phyloP scores from a whole-genome alignment of 345 rosid species.

The Triadica sebifera region DNA sequence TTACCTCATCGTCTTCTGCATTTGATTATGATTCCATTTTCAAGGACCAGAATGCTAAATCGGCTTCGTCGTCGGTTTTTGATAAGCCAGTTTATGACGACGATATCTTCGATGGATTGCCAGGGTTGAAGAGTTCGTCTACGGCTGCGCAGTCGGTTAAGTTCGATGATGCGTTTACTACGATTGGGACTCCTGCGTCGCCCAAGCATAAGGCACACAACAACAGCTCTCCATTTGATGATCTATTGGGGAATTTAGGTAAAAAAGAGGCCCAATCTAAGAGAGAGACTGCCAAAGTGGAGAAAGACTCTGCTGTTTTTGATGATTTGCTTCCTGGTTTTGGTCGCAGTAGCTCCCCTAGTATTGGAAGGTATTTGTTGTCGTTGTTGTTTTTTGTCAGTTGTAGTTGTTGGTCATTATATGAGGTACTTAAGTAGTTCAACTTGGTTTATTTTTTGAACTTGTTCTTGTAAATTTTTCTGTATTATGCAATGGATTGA shows the following conservation, averaged over 20 bases:
- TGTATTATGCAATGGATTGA: background rate
- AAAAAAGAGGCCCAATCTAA: constrained; percentile 34
- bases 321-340: constrained; percentile 79
- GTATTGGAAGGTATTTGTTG: constrained; percentile 24
- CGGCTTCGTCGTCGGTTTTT: constrained; percentile 48
- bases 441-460: background rate
- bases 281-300: constrained; percentile 31
- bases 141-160: constrained; percentile 29
- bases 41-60: constrained; percentile 33
- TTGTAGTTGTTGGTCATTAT: background rate
- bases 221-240: constrained; percentile 45
- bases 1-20: constrained; percentile 10
- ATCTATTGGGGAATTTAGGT: constrained; percentile 52
- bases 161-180: constrained; percentile 39
- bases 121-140: constrained; percentile 47
- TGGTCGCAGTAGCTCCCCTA: constrained; percentile 56
- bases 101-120: constrained; percentile 60
- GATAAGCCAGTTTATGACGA: constrained; percentile 78
- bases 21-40: constrained; percentile 55
- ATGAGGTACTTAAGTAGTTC: background rate
- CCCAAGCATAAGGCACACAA: constrained; percentile 12
- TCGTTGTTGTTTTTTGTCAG: background rate
- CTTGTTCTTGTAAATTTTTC: background rate
- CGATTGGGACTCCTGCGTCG: constrained; percentile 36
- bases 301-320: constrained; percentile 42